Evolutionary conservation across 805 yeast species (phyloP).

Genomic region (Nakazawaea ishiwadae): DNA sequence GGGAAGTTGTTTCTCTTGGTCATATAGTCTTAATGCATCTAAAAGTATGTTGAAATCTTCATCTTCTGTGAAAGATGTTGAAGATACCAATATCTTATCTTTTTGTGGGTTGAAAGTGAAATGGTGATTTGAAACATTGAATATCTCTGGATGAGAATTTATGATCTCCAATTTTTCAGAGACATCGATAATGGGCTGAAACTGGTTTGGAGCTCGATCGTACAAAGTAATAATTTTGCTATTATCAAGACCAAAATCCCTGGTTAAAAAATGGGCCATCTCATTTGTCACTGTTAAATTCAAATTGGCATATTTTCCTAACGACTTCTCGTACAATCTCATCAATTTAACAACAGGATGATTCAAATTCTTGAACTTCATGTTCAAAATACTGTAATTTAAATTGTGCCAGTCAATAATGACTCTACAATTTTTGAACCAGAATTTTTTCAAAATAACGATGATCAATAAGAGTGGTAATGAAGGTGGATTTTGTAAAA

Average conservation of each 20-base stretch:
- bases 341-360: slow-evolving; percentile 64
- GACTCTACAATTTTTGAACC: slow-evolving; percentile 50
- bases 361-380: slow-evolving; percentile 47
- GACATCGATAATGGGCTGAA: slow-evolving; percentile 42
- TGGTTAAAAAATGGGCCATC: slow-evolving; percentile 58
- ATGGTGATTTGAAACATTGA: slow-evolving; percentile 18
- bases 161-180: slow-evolving; percentile 27
- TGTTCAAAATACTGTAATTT: slow-evolving; percentile 75
- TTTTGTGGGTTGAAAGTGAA: slow-evolving; percentile 26
- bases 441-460: slow-evolving; percentile 42
- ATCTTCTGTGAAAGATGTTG: slow-evolving; percentile 95
- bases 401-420: slow-evolving; percentile 96
- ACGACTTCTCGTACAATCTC: slow-evolving; percentile 54
- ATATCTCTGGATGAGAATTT: slow-evolving; percentile 28
- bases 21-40: slow-evolving; percentile 62
- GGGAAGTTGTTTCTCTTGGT: slow-evolving; percentile 34
- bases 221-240: slow-evolving; percentile 61
- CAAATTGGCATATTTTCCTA: slow-evolving; percentile 61
- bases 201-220: slow-evolving; percentile 79
- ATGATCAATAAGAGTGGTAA: slow-evolving; percentile 73
- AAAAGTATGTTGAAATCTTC: slow-evolving; percentile 76
- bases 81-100: slow-evolving; percentile 70
- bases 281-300: slow-evolving; percentile 78
- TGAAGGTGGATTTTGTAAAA: slow-evolving; percentile 91
- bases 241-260: slow-evolving; percentile 47